Evolutionary conservation across 2,329 filamentous ascomycete species (phyloP).

Genomic region (Domatiomyces globalis): DNA sequence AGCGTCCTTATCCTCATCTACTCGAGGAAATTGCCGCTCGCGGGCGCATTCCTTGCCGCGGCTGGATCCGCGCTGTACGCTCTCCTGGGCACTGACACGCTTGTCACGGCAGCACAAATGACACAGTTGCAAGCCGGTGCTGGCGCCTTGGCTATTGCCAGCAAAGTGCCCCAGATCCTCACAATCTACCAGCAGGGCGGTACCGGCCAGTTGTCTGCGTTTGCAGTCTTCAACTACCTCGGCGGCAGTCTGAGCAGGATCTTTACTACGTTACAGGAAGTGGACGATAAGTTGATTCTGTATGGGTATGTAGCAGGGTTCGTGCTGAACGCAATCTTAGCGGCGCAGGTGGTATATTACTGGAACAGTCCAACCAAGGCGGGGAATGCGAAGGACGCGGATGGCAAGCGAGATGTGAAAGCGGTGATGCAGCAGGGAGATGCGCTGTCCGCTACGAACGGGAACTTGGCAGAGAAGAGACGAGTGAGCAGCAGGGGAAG

Average conservation of each 20-base stretch:
- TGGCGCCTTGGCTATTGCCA: slow-evolving; percentile 67
- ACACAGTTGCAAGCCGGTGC: slow-evolving; percentile 70
- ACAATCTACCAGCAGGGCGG: slow-evolving; percentile 73
- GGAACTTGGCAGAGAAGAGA: slow-evolving; percentile 4
- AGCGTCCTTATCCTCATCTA: slow-evolving; percentile 75
- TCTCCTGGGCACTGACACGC: slow-evolving; percentile 49
- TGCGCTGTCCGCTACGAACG: slow-evolving; percentile 12
- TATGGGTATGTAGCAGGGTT: slow-evolving; percentile 92
- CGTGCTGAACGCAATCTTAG: slow-evolving; percentile 72
- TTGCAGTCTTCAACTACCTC: slow-evolving; percentile 97
- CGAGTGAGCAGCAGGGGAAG: slow-evolving; percentile 14
- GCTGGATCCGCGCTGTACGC: slow-evolving; percentile 56
- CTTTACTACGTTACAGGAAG: slow-evolving; percentile 95
- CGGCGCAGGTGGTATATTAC: slow-evolving; percentile 86
- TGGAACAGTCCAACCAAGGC: slow-evolving; percentile 51
- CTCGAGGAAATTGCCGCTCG: slow-evolving; percentile 51
- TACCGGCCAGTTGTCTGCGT: slow-evolving; percentile 91
- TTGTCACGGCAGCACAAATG: slow-evolving; percentile 55
- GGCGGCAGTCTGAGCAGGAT: slow-evolving; percentile 82
- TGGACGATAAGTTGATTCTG: slow-evolving; percentile 89
- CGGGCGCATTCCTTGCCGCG: slow-evolving; percentile 64
- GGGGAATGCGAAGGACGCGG: slow-evolving; percentile 14
- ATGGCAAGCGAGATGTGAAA: slow-evolving; percentile 4
- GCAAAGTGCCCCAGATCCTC: slow-evolving; percentile 85
- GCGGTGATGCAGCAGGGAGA: slow-evolving; percentile 9